Conservation (phyloP, 768 basidiomycete genomes). For the Chalciporus sphaerocephalus region DNA sequence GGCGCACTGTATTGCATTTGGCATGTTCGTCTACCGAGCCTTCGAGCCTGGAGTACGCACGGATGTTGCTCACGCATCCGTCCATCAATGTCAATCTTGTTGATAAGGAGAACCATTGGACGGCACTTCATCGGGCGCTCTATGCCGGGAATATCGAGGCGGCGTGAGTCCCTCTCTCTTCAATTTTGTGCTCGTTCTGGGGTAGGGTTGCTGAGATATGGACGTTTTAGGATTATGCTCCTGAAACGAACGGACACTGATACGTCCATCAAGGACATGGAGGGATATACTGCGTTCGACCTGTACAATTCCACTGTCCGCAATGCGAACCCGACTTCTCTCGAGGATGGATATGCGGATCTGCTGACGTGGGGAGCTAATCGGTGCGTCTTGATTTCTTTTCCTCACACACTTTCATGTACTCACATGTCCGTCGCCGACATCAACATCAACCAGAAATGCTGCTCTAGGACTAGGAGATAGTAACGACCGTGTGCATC, state of each 20-base stretch:
- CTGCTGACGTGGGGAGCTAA: constrained; percentile 89
- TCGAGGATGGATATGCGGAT: constrained; percentile 41
- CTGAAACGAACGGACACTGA: constrained; percentile 74
- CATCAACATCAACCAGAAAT: constrained; percentile 54
- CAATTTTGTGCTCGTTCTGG: background rate
- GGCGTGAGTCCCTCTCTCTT: constrained; percentile 44
- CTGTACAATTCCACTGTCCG: constrained; percentile 87
- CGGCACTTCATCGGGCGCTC: constrained; percentile 81
- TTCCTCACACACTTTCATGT: background rate
- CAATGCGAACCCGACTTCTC: constrained; percentile 57
- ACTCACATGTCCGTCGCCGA: background rate
- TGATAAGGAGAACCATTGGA: constrained; percentile 88
- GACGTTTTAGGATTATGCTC: constrained; percentile 58
- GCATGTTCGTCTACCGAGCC: constrained; percentile 63
- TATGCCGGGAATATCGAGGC: constrained; percentile 74
- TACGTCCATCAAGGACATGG: constrained; percentile 66
- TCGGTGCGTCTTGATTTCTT: constrained; percentile 38
- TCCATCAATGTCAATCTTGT: constrained; percentile 71
- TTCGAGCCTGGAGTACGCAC: constrained; percentile 69
- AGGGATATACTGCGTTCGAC: constrained; percentile 90
- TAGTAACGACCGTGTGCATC: constrained; percentile 67
- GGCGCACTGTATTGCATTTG: constrained; percentile 78
- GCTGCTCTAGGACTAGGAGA: constrained; percentile 85
- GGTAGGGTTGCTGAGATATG: constrained; percentile 16
- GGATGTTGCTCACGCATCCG: constrained; percentile 71